Base-by-base conservation (phyloP, 1,139 yeast species). In the Geotrichum candidum region DNA sequence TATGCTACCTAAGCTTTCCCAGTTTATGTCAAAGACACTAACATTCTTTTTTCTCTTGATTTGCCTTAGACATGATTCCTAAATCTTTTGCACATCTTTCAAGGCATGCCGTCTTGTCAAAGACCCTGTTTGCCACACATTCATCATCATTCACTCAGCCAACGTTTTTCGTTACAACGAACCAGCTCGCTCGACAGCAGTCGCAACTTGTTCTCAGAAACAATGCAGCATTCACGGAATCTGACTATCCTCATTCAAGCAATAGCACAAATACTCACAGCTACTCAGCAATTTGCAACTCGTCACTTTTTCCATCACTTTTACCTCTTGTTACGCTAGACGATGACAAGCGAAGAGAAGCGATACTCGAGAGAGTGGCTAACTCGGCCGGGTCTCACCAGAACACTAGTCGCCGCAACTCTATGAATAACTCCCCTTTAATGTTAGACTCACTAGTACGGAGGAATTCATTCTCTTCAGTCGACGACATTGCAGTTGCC, bases 91-190 rank as follows among this genome's bases (percentile, higher is more conserved):
- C 75, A 45, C 69, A 71, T 60, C 65, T 76, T 50, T 71, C 77
- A 41, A 68, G 76, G 57, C 73, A 74, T 54, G 73, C 77, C 7
- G 66, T 72, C 54, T 66, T 76, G 54, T 76, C 78, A 22, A 71
- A 74, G 63, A 69, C 70, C 58, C 65, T 75, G 38, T 75, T 76
- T 73, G 66, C 70, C 27, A 64, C 70, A 15, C 64, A 72, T 22
- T 62, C 72, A 4, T 52, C 62, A 5, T 55, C 56, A 4, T 55
- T 65, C 59, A 23, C 61, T 15, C 68, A 65, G 55, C 63, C 73
- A 35, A 72, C 75, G 13, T 77, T 77, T 64, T 77, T 77, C 61
- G 73, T 75, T 51, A 71, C 79, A 18, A 77, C 79, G 3, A 74
- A 71, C 56, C 78, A 76, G 64, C 72, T 75, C 55, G 73, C 73